phyloP scores from a whole-genome alignment of 1,284 basidiomycete genomes.

The Prillingera fragicola region DNA sequence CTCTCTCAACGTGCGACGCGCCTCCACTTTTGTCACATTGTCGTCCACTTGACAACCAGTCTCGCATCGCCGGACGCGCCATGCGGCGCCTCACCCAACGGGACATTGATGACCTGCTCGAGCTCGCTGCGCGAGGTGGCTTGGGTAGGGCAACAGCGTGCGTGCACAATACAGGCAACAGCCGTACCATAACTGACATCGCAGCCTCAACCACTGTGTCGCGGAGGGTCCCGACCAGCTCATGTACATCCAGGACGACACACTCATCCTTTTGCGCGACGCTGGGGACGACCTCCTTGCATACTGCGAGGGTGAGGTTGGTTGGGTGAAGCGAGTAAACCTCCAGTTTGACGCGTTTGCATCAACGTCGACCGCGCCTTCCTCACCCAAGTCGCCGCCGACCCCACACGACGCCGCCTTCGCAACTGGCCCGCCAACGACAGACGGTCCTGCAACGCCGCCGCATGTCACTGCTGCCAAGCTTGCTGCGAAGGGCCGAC shows the following conservation, averaged over 20 bases:
- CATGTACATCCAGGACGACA: constrained; percentile 83
- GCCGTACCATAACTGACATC: constrained; percentile 4
- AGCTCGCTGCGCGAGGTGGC: constrained; percentile 35
- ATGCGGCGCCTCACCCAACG: constrained; percentile 33
- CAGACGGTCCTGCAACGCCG: background rate
- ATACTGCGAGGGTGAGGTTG: constrained; percentile 86
- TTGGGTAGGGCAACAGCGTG: constrained; percentile 39
- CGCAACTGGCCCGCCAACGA: background rate
- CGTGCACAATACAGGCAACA: constrained; percentile 12
- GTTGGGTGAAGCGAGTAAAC: constrained; percentile 60
- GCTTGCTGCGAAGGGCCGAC: background rate
- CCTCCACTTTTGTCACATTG: background rate
- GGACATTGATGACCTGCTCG: constrained; percentile 37
- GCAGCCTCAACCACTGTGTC: constrained; percentile 58
- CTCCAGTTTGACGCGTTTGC: constrained; percentile 23
- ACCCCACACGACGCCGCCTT: background rate
- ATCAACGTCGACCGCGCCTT: constrained; percentile 20
- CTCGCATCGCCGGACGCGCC: background rate
- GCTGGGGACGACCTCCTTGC: constrained; percentile 57
- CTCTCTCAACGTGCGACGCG: background rate
- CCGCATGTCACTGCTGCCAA: background rate
- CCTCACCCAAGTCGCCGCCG: background rate
- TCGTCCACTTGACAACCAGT: background rate
- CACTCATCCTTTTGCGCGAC: constrained; percentile 73
- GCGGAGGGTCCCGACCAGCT: constrained; percentile 71